A percentile compares a stretch with the other conserved stretches of the same genome.
These are phyloP conservation scores for Euphorbia pulcherrima DNA, from an alignment of 345 rosid genomes.

Conservation along the genomic window DNA sequence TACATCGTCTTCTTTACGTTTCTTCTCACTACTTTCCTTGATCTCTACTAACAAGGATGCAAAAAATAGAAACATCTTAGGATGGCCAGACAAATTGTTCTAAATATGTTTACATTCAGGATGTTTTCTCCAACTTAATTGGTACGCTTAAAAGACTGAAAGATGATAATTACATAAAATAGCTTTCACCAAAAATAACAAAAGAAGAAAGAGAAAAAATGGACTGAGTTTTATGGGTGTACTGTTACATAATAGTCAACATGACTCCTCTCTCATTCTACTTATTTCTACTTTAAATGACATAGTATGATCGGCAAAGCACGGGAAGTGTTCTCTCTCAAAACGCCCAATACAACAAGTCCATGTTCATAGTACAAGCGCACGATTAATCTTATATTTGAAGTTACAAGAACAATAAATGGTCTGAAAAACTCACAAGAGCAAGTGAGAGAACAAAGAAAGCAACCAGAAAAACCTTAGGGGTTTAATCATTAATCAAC, in stretches of 20 bases:
- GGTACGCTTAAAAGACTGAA: background rate
- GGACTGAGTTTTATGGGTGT: background rate
- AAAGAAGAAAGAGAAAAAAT: background rate
- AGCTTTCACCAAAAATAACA: background rate
- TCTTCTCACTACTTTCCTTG: slow-evolving; percentile 81
- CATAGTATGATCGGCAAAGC: slow-evolving; percentile 88
- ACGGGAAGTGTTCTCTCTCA: slow-evolving; percentile 75
- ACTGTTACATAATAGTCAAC: slow-evolving; percentile 35
- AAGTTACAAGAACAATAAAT: slow-evolving; percentile 45
- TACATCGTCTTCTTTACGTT: slow-evolving; percentile 69
- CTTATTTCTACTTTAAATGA: slow-evolving; percentile 94
- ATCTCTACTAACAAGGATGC: slow-evolving; percentile 85
- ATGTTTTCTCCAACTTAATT: background rate
- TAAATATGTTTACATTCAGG: background rate
- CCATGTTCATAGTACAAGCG: slow-evolving; percentile 96
- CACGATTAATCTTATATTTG: slow-evolving; percentile 87
- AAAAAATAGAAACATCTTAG: slow-evolving; percentile 23
- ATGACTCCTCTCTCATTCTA: slow-evolving; percentile 91
- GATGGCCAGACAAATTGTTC: slow-evolving; percentile 12
- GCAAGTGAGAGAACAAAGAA: slow-evolving; percentile 3
- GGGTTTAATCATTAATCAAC: slow-evolving; percentile 13
- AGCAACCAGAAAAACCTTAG: too few relatives aligned
- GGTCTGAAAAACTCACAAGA: background rate
- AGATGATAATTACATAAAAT: background rate
- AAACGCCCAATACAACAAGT: slow-evolving; percentile 84